Evolutionary conservation across 805 yeast species (phyloP).

Genomic region (Clavispora santaluciae): DNA sequence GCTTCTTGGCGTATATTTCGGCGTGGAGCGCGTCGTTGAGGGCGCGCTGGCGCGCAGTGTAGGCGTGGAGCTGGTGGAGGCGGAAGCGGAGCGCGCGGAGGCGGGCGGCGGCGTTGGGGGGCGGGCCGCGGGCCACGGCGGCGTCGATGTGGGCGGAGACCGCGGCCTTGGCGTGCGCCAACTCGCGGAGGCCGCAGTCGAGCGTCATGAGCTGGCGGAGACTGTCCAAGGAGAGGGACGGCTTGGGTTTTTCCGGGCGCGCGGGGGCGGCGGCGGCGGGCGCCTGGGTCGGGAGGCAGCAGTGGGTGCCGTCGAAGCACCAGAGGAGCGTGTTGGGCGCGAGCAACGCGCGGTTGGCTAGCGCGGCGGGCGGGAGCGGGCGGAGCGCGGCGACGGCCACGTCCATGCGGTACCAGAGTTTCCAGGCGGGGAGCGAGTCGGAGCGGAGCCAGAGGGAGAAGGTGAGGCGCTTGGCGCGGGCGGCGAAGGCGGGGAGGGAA

Average conservation of each 20-base stretch:
- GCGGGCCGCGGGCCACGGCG: constrained; percentile 1
- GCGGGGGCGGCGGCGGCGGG: background rate
- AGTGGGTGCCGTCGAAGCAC: constrained; percentile 7
- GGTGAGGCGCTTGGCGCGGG: background rate
- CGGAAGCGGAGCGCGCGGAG: constrained; percentile 5
- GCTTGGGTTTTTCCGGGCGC: background rate
- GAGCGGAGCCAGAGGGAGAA: background rate
- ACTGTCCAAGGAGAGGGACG: constrained; percentile 13
- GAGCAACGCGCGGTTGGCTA: background rate
- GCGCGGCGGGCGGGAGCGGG: background rate
- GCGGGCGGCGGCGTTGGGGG: constrained; percentile 1
- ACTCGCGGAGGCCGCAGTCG: constrained; percentile 20
- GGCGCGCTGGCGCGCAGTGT: constrained; percentile 17
- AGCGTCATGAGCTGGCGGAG: constrained; percentile 12
- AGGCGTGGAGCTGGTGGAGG: constrained; percentile 11
- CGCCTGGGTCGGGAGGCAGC: constrained; percentile 5
- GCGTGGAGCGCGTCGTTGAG: constrained; percentile 22
- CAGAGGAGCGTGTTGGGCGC: constrained; percentile 10
- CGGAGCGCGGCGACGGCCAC: background rate
- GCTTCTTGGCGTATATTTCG: constrained; percentile 18
- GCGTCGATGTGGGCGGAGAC: constrained; percentile 18
- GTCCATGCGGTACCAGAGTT: background rate
- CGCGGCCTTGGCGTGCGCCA: constrained; percentile 20
- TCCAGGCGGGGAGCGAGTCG: background rate
- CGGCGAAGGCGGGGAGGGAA: constrained; percentile 17